Evolutionary conservation across 257 asterid species (phyloP).

Genomic region (Forsythia suspensa): DNA sequence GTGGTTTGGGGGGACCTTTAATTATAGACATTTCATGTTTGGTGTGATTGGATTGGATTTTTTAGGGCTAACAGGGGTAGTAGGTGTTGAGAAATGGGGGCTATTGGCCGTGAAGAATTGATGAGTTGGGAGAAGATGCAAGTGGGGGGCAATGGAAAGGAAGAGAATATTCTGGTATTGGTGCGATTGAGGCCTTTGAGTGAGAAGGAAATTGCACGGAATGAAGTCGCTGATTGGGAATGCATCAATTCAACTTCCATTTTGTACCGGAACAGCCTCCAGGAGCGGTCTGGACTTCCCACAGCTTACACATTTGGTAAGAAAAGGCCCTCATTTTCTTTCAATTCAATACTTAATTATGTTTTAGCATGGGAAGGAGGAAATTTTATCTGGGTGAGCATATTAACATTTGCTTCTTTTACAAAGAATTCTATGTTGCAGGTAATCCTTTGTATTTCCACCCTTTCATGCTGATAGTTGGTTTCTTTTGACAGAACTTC

Average conservation of each 20-base stretch:
- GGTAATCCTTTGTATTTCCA: background rate
- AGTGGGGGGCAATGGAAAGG: conserved; percentile 52
- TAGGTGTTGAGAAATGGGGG: conserved; percentile 60
- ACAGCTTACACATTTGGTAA: conserved; percentile 88
- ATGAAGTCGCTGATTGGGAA: conserved; percentile 97
- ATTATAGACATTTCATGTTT: conserved; percentile 19
- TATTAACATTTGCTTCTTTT: background rate
- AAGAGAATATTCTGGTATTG: conserved; percentile 87
- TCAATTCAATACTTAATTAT: conserved; percentile 10
- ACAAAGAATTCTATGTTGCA: background rate
- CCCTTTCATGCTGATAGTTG: conserved; percentile 2
- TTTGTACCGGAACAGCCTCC: conserved; percentile 96
- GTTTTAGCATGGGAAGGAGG: conserved; percentile 12
- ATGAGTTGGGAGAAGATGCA: conserved; percentile 80
- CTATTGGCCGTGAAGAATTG: conserved; percentile 82
- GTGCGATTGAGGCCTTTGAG: conserved; percentile 96
- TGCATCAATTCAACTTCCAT: conserved; percentile 90
- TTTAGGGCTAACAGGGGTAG: conserved; percentile 22
- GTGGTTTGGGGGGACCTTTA: background rate
- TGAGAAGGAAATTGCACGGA: conserved; percentile 79
- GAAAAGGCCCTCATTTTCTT: conserved; percentile 16
- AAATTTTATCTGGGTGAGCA: background rate
- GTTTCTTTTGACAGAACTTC: conserved; percentile 14
- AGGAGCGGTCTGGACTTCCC: conserved; percentile 95
- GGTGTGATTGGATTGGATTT: conserved; percentile 30